phyloP scores from a whole-genome alignment of 1,284 basidiomycete genomes.

The Heterobasidion occidentale region DNA sequence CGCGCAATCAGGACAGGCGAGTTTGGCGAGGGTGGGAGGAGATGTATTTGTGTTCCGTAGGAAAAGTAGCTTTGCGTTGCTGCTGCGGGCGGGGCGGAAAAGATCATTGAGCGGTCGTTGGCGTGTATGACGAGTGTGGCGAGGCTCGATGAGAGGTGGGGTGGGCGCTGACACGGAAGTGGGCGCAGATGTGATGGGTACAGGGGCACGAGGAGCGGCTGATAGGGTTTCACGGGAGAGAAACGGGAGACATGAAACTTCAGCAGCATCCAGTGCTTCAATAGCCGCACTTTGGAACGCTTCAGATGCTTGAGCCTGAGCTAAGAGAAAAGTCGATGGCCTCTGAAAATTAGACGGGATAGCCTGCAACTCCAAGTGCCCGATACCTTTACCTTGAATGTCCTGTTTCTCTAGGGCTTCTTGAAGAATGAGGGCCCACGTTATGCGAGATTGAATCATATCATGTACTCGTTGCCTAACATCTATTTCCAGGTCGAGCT shows the following conservation, averaged over 20 bases:
- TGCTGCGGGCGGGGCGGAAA: conserved; percentile 17
- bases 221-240: conserved; percentile 31
- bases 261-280: conserved; percentile 46
- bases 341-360: no score
- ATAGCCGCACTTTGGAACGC: conserved; percentile 45
- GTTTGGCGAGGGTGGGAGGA: conserved; percentile 31
- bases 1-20: conserved; percentile 55
- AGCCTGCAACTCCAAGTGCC: background rate
- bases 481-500: conserved; percentile 59
- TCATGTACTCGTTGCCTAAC: conserved; percentile 46
- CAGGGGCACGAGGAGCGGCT: conserved; percentile 12
- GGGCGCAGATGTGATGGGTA: background rate
- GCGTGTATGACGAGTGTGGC: background rate
- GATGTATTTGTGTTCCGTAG: conserved; percentile 28
- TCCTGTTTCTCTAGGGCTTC: conserved; percentile 34
- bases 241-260: conserved; percentile 42
- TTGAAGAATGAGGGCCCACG: conserved; percentile 56
- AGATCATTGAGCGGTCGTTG: conserved; percentile 18
- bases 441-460: conserved; percentile 52
- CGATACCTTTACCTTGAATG: conserved; percentile 14
- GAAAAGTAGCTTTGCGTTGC: conserved; percentile 33
- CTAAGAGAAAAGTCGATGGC: no score
- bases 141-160: conserved; percentile 6
- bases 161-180: conserved; percentile 13
- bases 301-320: conserved; percentile 1